These are phyloP conservation scores for Exophiala dermatitidis DNA, from an alignment of 2,329 filamentous ascomycete genomes.

Conservation along the genomic window DNA sequence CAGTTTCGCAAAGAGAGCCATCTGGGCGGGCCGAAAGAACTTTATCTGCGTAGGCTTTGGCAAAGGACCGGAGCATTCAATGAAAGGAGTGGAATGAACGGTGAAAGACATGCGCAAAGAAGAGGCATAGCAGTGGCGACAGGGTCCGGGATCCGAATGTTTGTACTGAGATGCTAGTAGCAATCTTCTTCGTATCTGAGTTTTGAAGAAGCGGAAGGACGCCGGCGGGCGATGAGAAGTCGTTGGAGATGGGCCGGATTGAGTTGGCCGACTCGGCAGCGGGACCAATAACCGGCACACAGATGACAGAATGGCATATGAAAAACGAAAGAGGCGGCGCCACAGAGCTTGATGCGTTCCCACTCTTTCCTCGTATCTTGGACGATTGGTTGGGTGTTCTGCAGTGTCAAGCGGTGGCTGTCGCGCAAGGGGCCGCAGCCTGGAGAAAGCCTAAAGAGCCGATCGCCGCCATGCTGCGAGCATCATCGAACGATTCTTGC, in stretches of 20 bases:
- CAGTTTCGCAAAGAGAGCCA: conserved; percentile 48
- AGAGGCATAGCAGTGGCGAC: conserved; percentile 6
- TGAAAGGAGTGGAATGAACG: conserved; percentile 12
- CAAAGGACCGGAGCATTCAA: conserved; percentile 3
- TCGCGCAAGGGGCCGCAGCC: neutral
- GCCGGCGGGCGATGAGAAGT: neutral
- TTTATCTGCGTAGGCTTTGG: conserved; percentile 29
- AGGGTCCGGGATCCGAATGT: neutral
- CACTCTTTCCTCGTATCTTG: neutral
- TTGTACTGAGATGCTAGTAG: neutral
- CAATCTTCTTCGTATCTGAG: neutral
- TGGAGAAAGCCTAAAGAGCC: neutral
- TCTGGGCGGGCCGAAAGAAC: conserved; percentile 36
- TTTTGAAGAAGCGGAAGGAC: neutral
- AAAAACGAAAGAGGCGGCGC: neutral
- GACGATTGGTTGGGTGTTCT: conserved; percentile 4
- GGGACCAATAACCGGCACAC: neutral
- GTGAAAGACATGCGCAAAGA: conserved; percentile 18
- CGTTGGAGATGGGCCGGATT: neutral
- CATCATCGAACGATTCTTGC: neutral
- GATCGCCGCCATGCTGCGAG: neutral
- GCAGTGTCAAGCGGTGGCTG: neutral
- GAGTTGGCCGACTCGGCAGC: conserved; percentile 1
- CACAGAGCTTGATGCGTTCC: conserved; percentile 7
- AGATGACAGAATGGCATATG: neutral